These are phyloP conservation scores for Emmonsiellopsis sp. DNA, from an alignment of 2,329 filamentous ascomycete species.

Conservation along the genomic window DNA sequence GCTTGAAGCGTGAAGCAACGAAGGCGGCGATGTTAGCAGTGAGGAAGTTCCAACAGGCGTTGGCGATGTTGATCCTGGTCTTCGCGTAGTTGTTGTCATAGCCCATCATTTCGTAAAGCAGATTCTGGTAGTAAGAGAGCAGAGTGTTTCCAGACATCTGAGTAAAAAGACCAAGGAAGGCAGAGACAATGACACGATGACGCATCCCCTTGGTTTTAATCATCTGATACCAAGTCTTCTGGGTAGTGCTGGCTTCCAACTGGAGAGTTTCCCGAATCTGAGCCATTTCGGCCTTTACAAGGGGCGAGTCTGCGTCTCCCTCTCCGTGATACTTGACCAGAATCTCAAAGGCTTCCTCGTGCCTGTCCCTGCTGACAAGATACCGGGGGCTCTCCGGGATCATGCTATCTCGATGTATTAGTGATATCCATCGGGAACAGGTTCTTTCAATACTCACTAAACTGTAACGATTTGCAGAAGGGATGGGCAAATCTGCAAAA, in stretches of 20 bases:
- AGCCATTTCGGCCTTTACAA: conserved; percentile 49
- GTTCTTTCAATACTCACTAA: conserved; percentile 5
- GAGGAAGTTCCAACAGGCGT: conserved; percentile 29
- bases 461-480: conserved; percentile 22
- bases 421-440: neutral
- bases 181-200: conserved; percentile 22
- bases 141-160: conserved; percentile 36
- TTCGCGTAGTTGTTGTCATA: conserved; percentile 24
- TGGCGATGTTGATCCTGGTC: conserved; percentile 24
- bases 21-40: conserved; percentile 28
- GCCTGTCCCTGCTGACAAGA: conserved; percentile 18
- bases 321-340: conserved; percentile 38
- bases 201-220: conserved; percentile 23
- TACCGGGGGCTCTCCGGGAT: conserved; percentile 14
- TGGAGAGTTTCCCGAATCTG: conserved; percentile 50
- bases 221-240: conserved; percentile 20
- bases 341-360: conserved; percentile 18
- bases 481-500: conserved; percentile 28
- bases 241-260: conserved; percentile 43
- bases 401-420: conserved; percentile 4
- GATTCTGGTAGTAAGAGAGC: conserved; percentile 21
- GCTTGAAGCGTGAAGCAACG: conserved; percentile 28
- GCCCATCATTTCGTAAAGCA: conserved; percentile 26
- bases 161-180: conserved; percentile 26
- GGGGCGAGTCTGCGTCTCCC: conserved; percentile 38